phyloP scores from a whole-genome alignment of 345 rosid species.

The Populus euphratica region DNA sequence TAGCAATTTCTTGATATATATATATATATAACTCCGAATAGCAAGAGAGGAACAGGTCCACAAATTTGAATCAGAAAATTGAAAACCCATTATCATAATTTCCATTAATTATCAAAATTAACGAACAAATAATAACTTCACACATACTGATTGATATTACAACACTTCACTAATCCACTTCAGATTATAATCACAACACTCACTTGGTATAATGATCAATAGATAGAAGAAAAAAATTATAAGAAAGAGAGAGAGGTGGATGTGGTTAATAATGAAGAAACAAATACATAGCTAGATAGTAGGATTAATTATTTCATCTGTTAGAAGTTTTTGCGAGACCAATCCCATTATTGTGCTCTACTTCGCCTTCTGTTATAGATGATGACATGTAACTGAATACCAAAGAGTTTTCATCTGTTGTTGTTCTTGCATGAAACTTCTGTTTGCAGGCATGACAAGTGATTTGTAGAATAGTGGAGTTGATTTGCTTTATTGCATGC shows the following conservation, averaged over 20 bases:
- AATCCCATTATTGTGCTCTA: constrained; percentile 14
- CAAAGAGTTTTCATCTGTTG: constrained; percentile 43
- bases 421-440: constrained; percentile 41
- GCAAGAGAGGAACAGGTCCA: background rate
- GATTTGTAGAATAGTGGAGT: constrained; percentile 58
- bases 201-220: constrained; percentile 10
- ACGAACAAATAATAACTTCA: constrained; percentile 22
- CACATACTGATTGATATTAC: constrained; percentile 1
- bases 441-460: constrained; percentile 78
- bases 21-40: too few relatives aligned
- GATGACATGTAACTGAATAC: constrained; percentile 51
- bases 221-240: background rate
- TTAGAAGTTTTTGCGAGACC: constrained; percentile 7
- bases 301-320: background rate
- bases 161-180: constrained; percentile 6
- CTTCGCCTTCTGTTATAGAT: constrained; percentile 44
- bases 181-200: constrained; percentile 17
- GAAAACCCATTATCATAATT: constrained; percentile 6
- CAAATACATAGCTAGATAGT: too few relatives aligned
- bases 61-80: background rate
- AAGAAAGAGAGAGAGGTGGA: background rate
- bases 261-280: background rate
- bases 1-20: background rate
- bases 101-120: constrained; percentile 24
- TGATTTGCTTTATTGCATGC: constrained; percentile 59